Conservation (phyloP, 2,329 filamentous ascomycete genomes). For the Aspergillus carbonarius region DNA sequence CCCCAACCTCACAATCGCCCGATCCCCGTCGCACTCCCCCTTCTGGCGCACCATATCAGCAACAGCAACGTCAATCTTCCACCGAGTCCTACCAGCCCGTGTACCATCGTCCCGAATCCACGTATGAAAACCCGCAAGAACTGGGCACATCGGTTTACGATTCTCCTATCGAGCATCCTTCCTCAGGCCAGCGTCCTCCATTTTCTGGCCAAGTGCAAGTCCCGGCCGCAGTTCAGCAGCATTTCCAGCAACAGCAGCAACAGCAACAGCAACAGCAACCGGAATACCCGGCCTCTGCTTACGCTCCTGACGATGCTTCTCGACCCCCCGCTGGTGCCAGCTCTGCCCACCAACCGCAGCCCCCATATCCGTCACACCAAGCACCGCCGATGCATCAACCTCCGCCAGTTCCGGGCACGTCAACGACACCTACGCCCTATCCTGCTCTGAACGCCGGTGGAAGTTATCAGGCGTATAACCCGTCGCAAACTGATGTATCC, state of each 20-base stretch:
- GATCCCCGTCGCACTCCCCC: slow-evolving; percentile 41
- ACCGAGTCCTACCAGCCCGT: slow-evolving; percentile 44
- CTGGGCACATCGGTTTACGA: slow-evolving; percentile 76
- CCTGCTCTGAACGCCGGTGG: slow-evolving; percentile 30
- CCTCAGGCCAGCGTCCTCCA: slow-evolving; percentile 31
- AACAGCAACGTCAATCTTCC: slow-evolving; percentile 53
- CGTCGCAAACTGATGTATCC: slow-evolving; percentile 30
- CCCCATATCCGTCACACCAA: slow-evolving; percentile 37
- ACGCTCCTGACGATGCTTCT: slow-evolving; percentile 37
- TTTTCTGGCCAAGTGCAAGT: slow-evolving; percentile 30
- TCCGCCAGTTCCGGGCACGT: slow-evolving; percentile 34
- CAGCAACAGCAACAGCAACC: slow-evolving; percentile 32
- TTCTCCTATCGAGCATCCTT: slow-evolving; percentile 59
- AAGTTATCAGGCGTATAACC: slow-evolving; percentile 40
- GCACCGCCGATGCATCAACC: slow-evolving; percentile 35
- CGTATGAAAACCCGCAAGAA: slow-evolving; percentile 72
- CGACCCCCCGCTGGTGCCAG: slow-evolving; percentile 21
- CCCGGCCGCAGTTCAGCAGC: slow-evolving; percentile 28
- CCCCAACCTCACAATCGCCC: slow-evolving; percentile 41
- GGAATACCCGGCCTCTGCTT: slow-evolving; percentile 42
- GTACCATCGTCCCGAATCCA: slow-evolving; percentile 63
- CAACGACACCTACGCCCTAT: slow-evolving; percentile 34
- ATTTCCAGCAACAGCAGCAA: slow-evolving; percentile 34
- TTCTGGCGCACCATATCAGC: slow-evolving; percentile 30
- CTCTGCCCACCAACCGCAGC: slow-evolving; percentile 25